Percentiles rank a stretch among this genome's conserved stretches.
Evolutionary conservation across 2,329 filamentous ascomycete genomes (phyloP).

Genomic region (Fusarium acutatum): DNA sequence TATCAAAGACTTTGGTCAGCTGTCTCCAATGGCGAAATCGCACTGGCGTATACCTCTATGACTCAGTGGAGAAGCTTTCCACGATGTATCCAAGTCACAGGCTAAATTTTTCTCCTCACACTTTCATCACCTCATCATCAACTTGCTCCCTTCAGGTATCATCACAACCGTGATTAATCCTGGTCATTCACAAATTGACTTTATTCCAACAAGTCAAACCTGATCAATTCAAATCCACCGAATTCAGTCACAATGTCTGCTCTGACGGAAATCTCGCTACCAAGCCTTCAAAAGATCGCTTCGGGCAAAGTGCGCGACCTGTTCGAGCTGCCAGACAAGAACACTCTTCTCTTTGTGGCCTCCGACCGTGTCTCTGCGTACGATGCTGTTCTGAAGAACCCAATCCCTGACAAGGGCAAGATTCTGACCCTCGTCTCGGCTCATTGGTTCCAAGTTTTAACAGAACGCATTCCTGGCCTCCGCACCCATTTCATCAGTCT

Average conservation of each 20-base stretch:
- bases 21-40: slow-evolving; percentile 1
- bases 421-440: slow-evolving; percentile 58
- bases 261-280: slow-evolving; percentile 36
- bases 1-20: not conserved
- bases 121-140: slow-evolving; percentile 28
- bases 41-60: slow-evolving; percentile 1
- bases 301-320: slow-evolving; percentile 81
- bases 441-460: slow-evolving; percentile 64
- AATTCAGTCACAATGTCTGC: slow-evolving; percentile 18
- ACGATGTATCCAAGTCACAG: slow-evolving; percentile 17
- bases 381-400: slow-evolving; percentile 78
- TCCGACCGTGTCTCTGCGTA: slow-evolving; percentile 92
- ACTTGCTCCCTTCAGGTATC: slow-evolving; percentile 1
- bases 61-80: slow-evolving; percentile 36
- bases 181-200: not conserved
- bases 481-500: slow-evolving; percentile 63
- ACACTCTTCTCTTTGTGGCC: slow-evolving; percentile 78
- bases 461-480: slow-evolving; percentile 55
- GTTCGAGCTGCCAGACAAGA: slow-evolving; percentile 75
- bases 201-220: not conserved
- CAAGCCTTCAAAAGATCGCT: slow-evolving; percentile 48
- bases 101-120: slow-evolving; percentile 38
- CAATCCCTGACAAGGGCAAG: slow-evolving; percentile 61
- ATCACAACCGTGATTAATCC: not conserved
- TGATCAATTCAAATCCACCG: not conserved